Evolutionary conservation across 352 stramenopile genomes (phyloP).

Genomic region (Phytopythium vexans): DNA sequence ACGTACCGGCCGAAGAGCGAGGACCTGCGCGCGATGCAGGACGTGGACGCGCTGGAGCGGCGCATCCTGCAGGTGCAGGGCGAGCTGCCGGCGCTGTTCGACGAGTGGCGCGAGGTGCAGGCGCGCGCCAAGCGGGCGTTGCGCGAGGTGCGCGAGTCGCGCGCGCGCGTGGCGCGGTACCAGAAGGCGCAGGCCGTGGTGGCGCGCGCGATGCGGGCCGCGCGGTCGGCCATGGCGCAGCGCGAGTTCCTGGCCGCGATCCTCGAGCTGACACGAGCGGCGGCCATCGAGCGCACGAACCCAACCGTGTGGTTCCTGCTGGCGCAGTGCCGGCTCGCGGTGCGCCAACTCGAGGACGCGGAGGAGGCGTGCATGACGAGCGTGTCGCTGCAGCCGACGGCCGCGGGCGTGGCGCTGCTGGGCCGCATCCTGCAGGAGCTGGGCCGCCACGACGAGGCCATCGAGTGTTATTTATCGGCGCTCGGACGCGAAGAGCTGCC

Average conservation of each 20-base stretch:
- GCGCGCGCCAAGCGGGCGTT: conserved; percentile 28
- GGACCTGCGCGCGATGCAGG: conserved; percentile 33
- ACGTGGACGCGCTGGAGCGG: conserved; percentile 42
- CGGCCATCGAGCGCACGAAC: conserved; percentile 45
- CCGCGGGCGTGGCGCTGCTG: conserved; percentile 40
- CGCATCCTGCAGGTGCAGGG: conserved; percentile 42
- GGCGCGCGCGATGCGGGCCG: conserved; percentile 33
- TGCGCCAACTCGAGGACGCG: conserved; percentile 40
- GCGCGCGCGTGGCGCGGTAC: conserved; percentile 38
- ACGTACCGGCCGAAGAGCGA: conserved; percentile 31
- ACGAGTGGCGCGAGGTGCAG: conserved; percentile 32
- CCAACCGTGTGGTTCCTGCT: conserved; percentile 51
- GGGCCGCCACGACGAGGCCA: conserved; percentile 44
- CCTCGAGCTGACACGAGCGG: conserved; percentile 46
- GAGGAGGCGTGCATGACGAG: conserved; percentile 56
- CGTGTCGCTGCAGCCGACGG: conserved; percentile 35
- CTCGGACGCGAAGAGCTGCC: conserved; percentile 35
- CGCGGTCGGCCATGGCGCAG: conserved; percentile 36
- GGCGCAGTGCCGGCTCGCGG: conserved; percentile 45
- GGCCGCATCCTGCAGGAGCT: conserved; percentile 50
- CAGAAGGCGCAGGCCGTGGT: conserved; percentile 42
- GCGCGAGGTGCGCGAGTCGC: conserved; percentile 31
- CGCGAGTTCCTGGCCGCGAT: conserved; percentile 62
- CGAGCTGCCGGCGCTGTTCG: conserved; percentile 40
- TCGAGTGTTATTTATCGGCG: conserved; percentile 64